phyloP scores from a whole-genome alignment of 208 protist species.

The Porcisia deanei region DNA sequence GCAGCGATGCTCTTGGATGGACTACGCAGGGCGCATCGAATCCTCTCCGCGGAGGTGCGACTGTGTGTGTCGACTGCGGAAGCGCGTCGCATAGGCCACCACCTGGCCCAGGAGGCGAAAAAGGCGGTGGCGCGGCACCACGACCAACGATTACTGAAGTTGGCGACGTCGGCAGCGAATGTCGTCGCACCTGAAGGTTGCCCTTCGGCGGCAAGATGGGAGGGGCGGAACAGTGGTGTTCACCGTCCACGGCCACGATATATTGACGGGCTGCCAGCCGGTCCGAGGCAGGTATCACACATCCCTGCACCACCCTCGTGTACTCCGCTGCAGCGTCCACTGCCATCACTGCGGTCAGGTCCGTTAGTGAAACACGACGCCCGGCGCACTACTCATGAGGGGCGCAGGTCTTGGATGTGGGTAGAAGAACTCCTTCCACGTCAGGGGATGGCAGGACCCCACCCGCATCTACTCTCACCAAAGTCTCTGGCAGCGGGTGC shows the following conservation, averaged over 20 bases:
- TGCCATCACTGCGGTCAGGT: background rate
- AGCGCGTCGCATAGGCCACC: slow-evolving; percentile 15
- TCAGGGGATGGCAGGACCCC: background rate
- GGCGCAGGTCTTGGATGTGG: background rate
- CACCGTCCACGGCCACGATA: background rate
- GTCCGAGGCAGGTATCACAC: background rate
- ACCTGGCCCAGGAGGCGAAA: slow-evolving; percentile 16
- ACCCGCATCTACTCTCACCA: background rate
- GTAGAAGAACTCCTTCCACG: background rate
- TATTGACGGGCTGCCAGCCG: background rate
- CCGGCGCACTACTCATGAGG: background rate
- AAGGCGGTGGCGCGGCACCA: slow-evolving; percentile 9
- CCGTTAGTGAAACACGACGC: background rate
- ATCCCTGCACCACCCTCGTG: background rate
- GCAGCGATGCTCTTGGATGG: slow-evolving; percentile 22
- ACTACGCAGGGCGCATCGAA: slow-evolving; percentile 19
- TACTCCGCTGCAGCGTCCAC: slow-evolving; percentile 2
- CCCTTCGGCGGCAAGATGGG: background rate
- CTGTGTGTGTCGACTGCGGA: slow-evolving; percentile 22
- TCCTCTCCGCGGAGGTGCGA: slow-evolving; percentile 14
- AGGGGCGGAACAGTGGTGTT: background rate
- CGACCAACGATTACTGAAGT: background rate
- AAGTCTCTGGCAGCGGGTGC: background rate
- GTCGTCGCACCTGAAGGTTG: background rate
- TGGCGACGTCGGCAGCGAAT: background rate